Conservation (phyloP, 2,329 filamentous ascomycete species). For the Aspergillus awamori region DNA sequence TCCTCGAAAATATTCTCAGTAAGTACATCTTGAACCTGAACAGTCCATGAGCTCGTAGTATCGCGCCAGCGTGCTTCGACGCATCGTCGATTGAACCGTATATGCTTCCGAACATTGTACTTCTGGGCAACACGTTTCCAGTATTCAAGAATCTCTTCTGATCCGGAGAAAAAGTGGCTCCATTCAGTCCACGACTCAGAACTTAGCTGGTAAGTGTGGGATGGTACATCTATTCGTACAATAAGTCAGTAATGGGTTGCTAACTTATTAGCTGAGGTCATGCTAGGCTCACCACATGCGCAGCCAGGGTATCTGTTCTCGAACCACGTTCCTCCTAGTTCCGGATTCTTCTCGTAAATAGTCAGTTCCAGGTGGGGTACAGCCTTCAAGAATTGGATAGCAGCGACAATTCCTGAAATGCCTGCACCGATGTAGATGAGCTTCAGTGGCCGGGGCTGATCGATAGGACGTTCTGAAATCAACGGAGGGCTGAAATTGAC, state of each 20-base stretch:
- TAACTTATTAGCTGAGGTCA: rapidly evolving
- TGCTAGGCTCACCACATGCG: not conserved
- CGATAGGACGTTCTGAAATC: not conserved
- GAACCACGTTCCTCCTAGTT: constrained; percentile 10
- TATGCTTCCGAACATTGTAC: not conserved
- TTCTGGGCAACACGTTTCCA: constrained; percentile 2
- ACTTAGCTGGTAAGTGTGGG: constrained; percentile 3
- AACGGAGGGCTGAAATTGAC: no score
- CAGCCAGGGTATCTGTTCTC: constrained; percentile 8
- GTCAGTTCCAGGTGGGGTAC: constrained; percentile 1
- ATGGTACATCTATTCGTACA: constrained; percentile 5
- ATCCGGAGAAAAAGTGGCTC: constrained; percentile 4
- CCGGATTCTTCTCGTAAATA: constrained; percentile 8
- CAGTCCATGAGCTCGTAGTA: not conserved
- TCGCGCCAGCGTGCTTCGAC: not conserved
- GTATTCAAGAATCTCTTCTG: not conserved
- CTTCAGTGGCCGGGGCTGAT: not conserved
- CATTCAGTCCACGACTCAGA: constrained; percentile 6
- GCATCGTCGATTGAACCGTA: not conserved
- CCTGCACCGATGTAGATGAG: constrained; percentile 11
- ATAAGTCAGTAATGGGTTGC: not conserved
- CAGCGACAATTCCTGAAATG: constrained; percentile 6
- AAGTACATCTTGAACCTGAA: not conserved
- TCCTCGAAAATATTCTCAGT: not conserved
- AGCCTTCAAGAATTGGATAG: not conserved